Evolutionary conservation across 805 yeast species (phyloP), one percentile per base, ranked within the genome.

Genomic region (Ogataea methylovora): DNA sequence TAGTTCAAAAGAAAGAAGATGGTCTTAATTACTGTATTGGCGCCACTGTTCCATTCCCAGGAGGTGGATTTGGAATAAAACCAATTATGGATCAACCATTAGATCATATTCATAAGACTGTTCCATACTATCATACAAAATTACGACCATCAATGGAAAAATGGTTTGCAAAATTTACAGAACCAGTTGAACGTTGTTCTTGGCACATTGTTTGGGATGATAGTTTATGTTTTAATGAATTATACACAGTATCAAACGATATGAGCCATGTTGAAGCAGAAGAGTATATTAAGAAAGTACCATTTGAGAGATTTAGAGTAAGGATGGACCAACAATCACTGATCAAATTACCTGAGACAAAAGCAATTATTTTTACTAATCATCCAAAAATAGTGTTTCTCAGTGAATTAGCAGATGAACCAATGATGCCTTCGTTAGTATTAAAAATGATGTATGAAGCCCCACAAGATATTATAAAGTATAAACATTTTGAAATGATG

Each of bases 141-240:
- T 52, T 70, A 44, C 58, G 67, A 44, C 58, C 42, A 33, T 67
- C 73, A 5, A 70, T 70, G 76, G 69, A 67, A 35, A 58, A 67
- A 44, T 70, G 74, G 74, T 68, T 70, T 49, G 57, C 43, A 14
- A 60, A 58, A 31, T 60, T 63, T n/a, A 46, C 42, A 23, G 60
- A 58, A 12, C 69, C 73, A 0, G 73, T 67, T 21, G 76, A 70
- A 44, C 49, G 76, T 35, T 67, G 69, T 5, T 57, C 71, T 15
- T 69, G 73, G 73, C 69, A 69, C 44, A 57, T 69, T 34, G 59
- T 68, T 1, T 69, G 74, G 74, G 75, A 70, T 46, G 63, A 63
- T 38, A 46, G 54, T 58, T 33, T 51, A 13, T 34, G 43, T n/a
- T 48, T 49, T 24, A 50, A 45, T 35, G 55, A 51, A 11, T 21